Conservation (phyloP, 495 filamentous ascomycete species). For the Daldinia loculata region DNA sequence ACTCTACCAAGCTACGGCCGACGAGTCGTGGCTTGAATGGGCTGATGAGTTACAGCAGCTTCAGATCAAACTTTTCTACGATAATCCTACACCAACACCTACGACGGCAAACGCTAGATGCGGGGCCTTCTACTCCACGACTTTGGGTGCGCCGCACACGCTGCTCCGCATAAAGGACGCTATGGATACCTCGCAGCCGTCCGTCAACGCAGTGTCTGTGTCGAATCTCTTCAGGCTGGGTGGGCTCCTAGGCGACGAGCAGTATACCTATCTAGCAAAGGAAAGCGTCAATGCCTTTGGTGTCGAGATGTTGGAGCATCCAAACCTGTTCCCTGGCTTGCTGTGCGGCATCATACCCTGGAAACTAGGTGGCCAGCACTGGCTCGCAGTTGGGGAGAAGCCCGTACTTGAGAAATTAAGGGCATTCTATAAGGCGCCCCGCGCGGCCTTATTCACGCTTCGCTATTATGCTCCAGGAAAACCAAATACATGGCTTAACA, state of each 20-base stretch:
- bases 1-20: slow-evolving; percentile 87
- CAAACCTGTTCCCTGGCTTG: slow-evolving; percentile 84
- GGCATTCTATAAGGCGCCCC: slow-evolving; percentile 38
- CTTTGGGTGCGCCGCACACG: slow-evolving; percentile 70
- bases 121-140: slow-evolving; percentile 90
- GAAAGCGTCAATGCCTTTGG: slow-evolving; percentile 86
- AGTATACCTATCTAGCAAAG: slow-evolving; percentile 69
- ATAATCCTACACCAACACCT: slow-evolving; percentile 45
- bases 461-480: slow-evolving; percentile 35
- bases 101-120: slow-evolving; percentile 46
- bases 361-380: slow-evolving; percentile 60
- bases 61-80: slow-evolving; percentile 75
- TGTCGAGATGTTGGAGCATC: slow-evolving; percentile 89
- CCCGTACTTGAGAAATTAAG: slow-evolving; percentile 1
- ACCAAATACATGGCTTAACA: slow-evolving; percentile 34
- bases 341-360: slow-evolving; percentile 76
- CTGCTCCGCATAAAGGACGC: slow-evolving; percentile 91
- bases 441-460: slow-evolving; percentile 41
- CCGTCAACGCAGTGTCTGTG: slow-evolving; percentile 84
- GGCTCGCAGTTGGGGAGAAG: slow-evolving; percentile 38
- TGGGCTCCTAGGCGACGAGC: slow-evolving; percentile 71
- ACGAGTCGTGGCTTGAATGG: slow-evolving; percentile 80
- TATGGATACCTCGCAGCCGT: slow-evolving; percentile 90
- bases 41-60: slow-evolving; percentile 78
- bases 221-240: slow-evolving; percentile 84